These are phyloP conservation scores for Fusarium domesticum DNA, from an alignment of 2,329 filamentous ascomycete genomes.

Conservation along the genomic window DNA sequence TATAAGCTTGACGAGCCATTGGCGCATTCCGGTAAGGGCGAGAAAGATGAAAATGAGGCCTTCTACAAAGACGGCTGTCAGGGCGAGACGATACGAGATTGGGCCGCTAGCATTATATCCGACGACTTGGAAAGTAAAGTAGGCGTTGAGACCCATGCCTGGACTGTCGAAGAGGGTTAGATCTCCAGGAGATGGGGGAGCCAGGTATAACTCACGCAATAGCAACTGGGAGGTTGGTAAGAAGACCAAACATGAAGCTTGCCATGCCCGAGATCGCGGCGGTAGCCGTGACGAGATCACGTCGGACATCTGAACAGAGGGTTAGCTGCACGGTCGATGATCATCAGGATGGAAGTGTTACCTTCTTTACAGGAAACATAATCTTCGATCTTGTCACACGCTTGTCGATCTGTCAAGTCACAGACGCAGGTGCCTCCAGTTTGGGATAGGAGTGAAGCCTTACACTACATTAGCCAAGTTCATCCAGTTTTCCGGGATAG, in stretches of 20 bases:
- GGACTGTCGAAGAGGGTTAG: constrained; percentile 43
- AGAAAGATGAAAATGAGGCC: constrained; percentile 63
- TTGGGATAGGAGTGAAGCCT: constrained; percentile 70
- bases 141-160: constrained; percentile 66
- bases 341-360: constrained; percentile 23
- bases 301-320: constrained; percentile 52
- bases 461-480: constrained; percentile 19
- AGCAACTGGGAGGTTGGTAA: constrained; percentile 70
- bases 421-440: constrained; percentile 77
- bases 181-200: not conserved
- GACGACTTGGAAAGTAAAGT: constrained; percentile 66
- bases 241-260: constrained; percentile 72
- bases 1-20: constrained; percentile 68
- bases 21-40: constrained; percentile 65
- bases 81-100: constrained; percentile 57
- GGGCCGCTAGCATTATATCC: constrained; percentile 56
- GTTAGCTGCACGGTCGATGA: not conserved
- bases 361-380: constrained; percentile 49
- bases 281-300: constrained; percentile 78
- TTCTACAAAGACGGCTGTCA: constrained; percentile 63
- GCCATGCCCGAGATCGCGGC: constrained; percentile 75
- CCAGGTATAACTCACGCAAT: constrained; percentile 32
- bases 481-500: not conserved
- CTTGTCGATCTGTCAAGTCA: constrained; percentile 39
- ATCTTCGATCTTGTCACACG: constrained; percentile 48